Evolutionary conservation across 345 rosid genomes (phyloP), one percentile per base, ranked within the genome.

Genomic region (Excoecaria cochinchinensis): DNA sequence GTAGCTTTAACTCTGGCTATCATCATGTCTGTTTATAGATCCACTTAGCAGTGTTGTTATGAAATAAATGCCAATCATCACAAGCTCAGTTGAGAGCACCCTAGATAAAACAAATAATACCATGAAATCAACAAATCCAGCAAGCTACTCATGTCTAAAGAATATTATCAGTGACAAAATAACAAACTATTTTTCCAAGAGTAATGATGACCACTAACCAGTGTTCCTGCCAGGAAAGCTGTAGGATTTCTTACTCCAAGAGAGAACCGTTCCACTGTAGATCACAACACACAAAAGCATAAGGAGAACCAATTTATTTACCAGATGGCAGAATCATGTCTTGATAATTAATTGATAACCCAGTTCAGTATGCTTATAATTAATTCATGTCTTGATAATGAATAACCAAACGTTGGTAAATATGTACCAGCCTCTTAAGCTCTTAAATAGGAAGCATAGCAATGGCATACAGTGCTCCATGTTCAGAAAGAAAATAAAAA

Each of bases 231-330:
- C 0, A 91, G 74, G 79, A 94, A 94, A 76, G 91, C 92, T 55
- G 96, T 91, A 59, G 97, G 97, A 79, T 94, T 92, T 84, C 98
- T 87, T 77, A 85, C 88, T 76, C 98, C 97, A 24, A 92, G 73
- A 21, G 97, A 91, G 81, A 90, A 86, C 79, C 94, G 89, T 80
- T 94, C 98, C 55, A 94, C 97, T 94, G 89, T 89, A 85, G 67
- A 83, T 50, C 64, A 68, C 46, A 78, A 72, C 47, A 38, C 77
- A 64, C 44, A 75, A n/a, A 31, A 64, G 50, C 68, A 65, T 70
- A n/a, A 70, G 47, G 39, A 67, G 74, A 58, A 16, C 55, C 38
- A 74, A 69, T 31, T 48, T 70, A 57, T 14, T 25, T 39, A 6
- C 31, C 66, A 39, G 57, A n/a, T 22, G 58, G 65, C 70, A 9